phyloP scores from a whole-genome alignment of 2,329 filamentous ascomycete species.

The Penicillium aurantiogriseum region DNA sequence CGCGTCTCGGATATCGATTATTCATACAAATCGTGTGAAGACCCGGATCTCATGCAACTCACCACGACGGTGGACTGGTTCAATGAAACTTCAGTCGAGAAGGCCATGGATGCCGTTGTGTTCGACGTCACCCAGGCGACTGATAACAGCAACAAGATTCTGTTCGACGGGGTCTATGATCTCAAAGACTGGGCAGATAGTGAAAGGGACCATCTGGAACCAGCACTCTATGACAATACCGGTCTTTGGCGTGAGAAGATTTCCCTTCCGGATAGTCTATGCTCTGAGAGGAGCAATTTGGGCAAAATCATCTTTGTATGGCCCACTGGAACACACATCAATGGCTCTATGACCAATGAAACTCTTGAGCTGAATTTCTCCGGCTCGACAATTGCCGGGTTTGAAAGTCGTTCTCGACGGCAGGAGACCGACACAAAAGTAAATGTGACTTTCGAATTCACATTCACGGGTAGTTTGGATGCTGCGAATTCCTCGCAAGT shows the following conservation, averaged over 20 bases:
- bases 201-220: not conserved
- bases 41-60: conserved; percentile 5
- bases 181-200: conserved; percentile 5
- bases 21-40: conserved; percentile 7
- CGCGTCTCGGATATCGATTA: conserved; percentile 7
- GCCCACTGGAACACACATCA: conserved; percentile 5
- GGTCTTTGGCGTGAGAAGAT: conserved; percentile 1
- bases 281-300: not conserved
- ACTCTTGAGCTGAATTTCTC: conserved; percentile 6
- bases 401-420: not conserved
- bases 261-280: conserved; percentile 1
- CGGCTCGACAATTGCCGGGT: conserved; percentile 1
- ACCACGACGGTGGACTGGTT: conserved; percentile 6
- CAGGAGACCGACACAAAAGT: not conserved
- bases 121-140: conserved; percentile 5
- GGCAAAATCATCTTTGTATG: conserved; percentile 2
- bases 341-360: conserved; percentile 12
- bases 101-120: conserved; percentile 11
- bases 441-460: conserved; percentile 7
- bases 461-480: conserved; percentile 5
- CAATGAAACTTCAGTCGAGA: not conserved
- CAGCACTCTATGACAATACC: not conserved
- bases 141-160: not conserved
- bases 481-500: conserved; percentile 8
- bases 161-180: conserved; percentile 10